Conservation (phyloP, 2,329 filamentous ascomycete species). For the Trichothecium roseum region DNA sequence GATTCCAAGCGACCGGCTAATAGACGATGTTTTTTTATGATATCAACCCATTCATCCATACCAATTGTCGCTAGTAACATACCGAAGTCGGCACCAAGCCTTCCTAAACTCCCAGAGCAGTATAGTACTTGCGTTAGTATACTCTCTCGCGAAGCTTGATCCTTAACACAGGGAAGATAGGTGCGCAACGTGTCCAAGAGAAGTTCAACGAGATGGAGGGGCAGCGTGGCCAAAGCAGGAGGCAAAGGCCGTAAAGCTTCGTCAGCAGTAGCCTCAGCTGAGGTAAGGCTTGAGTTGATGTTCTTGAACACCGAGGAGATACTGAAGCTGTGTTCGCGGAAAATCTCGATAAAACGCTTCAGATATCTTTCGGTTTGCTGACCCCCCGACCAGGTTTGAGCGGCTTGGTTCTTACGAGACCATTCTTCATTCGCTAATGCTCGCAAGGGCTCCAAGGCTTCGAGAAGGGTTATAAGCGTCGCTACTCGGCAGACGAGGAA, state of each 20-base stretch:
- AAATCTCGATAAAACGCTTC: constrained; percentile 94
- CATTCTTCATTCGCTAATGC: constrained; percentile 85
- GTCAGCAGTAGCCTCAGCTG: constrained; percentile 8
- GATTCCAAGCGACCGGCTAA: constrained; percentile 70
- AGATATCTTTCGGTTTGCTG: constrained; percentile 91
- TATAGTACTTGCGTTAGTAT: constrained; percentile 88
- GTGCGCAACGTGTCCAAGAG: constrained; percentile 63
- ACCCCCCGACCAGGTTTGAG: constrained; percentile 37
- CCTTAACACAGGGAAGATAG: constrained; percentile 74
- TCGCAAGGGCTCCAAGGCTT: constrained; percentile 73
- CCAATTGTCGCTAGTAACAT: constrained; percentile 60
- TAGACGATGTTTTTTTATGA: constrained; percentile 79
- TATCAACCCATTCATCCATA: constrained; percentile 70
- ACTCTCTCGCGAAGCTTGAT: constrained; percentile 73
- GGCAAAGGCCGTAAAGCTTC: constrained; percentile 51
- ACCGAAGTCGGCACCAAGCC: constrained; percentile 86
- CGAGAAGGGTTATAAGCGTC: constrained; percentile 68
- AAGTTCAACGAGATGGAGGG: constrained; percentile 71
- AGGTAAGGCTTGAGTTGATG: constrained; percentile 43
- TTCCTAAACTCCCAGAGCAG: constrained; percentile 80
- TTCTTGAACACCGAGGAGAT: constrained; percentile 92
- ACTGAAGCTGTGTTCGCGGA: constrained; percentile 92
- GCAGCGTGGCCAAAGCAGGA: constrained; percentile 71
- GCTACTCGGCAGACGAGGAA: constrained; percentile 81
- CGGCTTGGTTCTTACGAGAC: constrained; percentile 29